Evolutionary conservation across 2,329 filamentous ascomycete species (phyloP).

Genomic region (Claviceps quebecensis): DNA sequence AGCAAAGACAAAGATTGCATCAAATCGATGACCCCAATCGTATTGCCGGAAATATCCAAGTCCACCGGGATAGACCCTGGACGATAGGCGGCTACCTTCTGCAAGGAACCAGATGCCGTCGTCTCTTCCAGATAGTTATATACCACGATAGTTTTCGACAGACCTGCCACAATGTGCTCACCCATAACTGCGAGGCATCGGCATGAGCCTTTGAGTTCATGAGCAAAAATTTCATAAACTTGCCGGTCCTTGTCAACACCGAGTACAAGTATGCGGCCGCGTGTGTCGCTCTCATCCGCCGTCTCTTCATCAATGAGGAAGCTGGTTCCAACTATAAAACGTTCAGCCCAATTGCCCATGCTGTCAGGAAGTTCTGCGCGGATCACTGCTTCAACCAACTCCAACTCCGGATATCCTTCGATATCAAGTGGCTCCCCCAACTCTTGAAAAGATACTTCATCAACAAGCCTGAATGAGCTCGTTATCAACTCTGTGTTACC

Average conservation of each 20-base stretch:
- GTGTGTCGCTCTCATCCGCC: constrained; percentile 28
- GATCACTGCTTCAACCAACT: constrained; percentile 76
- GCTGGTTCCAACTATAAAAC: constrained; percentile 85
- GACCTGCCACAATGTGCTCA: constrained; percentile 66
- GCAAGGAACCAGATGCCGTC: constrained; percentile 41
- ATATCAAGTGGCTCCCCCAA: constrained; percentile 57
- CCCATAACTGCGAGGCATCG: constrained; percentile 62
- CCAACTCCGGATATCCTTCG: constrained; percentile 31
- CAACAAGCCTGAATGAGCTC: constrained; percentile 76
- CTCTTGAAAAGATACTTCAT: constrained; percentile 75
- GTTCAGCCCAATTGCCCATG: constrained; percentile 46
- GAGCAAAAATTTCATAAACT: constrained; percentile 56
- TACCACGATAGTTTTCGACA: constrained; percentile 72
- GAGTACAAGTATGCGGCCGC: constrained; percentile 71
- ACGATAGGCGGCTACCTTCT: constrained; percentile 62
- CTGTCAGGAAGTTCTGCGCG: constrained; percentile 54
- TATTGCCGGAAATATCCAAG: constrained; percentile 56
- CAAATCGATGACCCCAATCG: constrained; percentile 75
- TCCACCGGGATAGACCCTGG: constrained; percentile 76
- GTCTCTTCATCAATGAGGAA: constrained; percentile 52
- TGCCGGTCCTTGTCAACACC: constrained; percentile 65
- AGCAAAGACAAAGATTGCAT: constrained; percentile 86
- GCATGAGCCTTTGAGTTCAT: constrained; percentile 65
- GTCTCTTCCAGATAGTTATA: constrained; percentile 43
- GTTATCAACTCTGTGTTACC: constrained; percentile 60